A percentile compares a stretch with the other conserved stretches of the same genome.
These are phyloP conservation scores for Plasmodium berghei DNA, from an alignment of 169 alveolate genomes.

Conservation along the genomic window DNA sequence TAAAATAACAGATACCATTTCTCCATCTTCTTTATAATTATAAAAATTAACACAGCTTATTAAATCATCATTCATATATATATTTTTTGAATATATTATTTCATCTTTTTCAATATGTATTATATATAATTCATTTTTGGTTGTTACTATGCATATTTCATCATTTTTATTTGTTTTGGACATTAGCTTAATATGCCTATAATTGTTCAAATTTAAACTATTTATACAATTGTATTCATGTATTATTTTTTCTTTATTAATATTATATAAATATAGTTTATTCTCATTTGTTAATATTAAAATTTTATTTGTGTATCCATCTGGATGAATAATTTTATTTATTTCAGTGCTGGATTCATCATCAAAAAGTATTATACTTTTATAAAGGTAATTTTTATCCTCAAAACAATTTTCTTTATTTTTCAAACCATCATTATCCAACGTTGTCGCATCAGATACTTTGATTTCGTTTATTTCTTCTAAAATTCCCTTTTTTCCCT, in stretches of 20 bases:
- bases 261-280: constrained; percentile 78
- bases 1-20: constrained; percentile 7
- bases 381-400: constrained; percentile 56
- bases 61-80: constrained; percentile 77
- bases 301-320: constrained; percentile 81
- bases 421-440: not conserved
- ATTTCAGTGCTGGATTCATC: constrained; percentile 61
- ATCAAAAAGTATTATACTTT: constrained; percentile 46
- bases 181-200: constrained; percentile 29
- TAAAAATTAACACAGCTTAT: constrained; percentile 42
- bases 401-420: not conserved
- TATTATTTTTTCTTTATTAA: constrained; percentile 77
- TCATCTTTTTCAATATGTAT: constrained; percentile 77
- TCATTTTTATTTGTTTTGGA: constrained; percentile 19
- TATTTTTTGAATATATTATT: constrained; percentile 77
- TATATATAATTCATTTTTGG: constrained; percentile 61
- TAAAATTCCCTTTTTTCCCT: constrained; percentile 17
- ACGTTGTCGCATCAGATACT: not conserved
- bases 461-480: not conserved
- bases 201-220: constrained; percentile 31
- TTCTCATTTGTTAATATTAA: constrained; percentile 77
- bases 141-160: constrained; percentile 39
- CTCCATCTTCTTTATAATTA: constrained; percentile 25
- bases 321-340: constrained; percentile 76
- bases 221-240: constrained; percentile 75